Conservation (phyloP, 768 basidiomycete species). For the Mycena crocata region DNA sequence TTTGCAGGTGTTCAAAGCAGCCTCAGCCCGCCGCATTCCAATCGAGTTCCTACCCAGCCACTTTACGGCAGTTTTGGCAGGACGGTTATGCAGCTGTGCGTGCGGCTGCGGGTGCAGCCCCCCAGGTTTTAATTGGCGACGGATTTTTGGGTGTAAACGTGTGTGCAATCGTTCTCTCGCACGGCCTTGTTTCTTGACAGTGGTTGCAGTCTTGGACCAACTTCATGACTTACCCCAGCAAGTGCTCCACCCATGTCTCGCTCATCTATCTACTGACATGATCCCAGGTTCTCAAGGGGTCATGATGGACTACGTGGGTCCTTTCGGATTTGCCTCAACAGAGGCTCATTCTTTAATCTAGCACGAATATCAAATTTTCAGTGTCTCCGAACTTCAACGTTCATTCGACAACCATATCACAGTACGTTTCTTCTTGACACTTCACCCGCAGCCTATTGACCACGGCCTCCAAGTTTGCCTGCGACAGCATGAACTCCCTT, state of each 20-base stretch:
- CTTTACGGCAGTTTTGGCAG: constrained; percentile 65
- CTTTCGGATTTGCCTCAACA: constrained; percentile 9
- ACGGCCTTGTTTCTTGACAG: constrained; percentile 16
- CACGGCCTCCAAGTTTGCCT: constrained; percentile 58
- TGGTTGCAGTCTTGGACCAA: constrained; percentile 63
- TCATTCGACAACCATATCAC: constrained; percentile 68
- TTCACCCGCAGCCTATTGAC: background rate
- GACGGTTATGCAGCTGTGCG: constrained; percentile 72
- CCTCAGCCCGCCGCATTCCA: constrained; percentile 68
- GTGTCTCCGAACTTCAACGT: constrained; percentile 62
- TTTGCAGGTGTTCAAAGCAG: no score
- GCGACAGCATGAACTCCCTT: constrained; percentile 60
- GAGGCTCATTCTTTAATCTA: constrained; percentile 36
- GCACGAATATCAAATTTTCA: constrained; percentile 85
- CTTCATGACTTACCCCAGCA: constrained; percentile 63
- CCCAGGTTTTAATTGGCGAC: constrained; percentile 79
- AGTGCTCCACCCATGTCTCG: background rate
- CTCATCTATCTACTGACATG: background rate
- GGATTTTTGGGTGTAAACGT: constrained; percentile 73
- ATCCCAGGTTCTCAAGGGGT: constrained; percentile 58
- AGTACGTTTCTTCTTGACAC: constrained; percentile 46
- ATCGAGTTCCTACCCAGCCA: constrained; percentile 52
- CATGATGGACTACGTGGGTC: constrained; percentile 72
- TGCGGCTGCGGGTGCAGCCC: constrained; percentile 55
- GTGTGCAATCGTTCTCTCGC: constrained; percentile 15